Evolutionary conservation across 345 rosid species (phyloP).

Genomic region (Excoecaria cochinchinensis): DNA sequence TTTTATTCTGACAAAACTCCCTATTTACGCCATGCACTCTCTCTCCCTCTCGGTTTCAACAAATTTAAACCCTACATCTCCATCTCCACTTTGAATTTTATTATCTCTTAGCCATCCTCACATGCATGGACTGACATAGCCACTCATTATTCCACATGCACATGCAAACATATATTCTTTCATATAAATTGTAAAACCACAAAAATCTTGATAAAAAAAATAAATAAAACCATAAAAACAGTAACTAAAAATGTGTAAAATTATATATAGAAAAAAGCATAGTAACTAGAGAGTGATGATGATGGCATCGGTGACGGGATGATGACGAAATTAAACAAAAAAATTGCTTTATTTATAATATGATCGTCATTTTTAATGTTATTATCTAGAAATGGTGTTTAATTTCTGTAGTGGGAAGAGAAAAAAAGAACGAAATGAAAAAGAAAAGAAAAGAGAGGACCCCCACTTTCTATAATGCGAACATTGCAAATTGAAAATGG

Average conservation of each 20-base stretch:
- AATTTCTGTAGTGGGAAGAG: conserved; percentile 24
- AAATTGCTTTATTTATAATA: conserved; percentile 5
- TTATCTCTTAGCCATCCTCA: conserved; percentile 21
- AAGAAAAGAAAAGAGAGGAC: not conserved
- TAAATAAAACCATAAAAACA: too few species aligned
- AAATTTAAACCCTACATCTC: conserved; percentile 12
- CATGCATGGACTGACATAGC: conserved; percentile 54
- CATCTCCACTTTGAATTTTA: not conserved
- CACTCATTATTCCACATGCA: conserved; percentile 56
- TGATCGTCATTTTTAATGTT: not conserved
- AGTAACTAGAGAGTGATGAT: conserved; percentile 19
- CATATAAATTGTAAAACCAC: not conserved
- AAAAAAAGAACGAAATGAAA: not conserved
- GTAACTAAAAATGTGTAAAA: not conserved
- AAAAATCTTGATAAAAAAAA: too few species aligned
- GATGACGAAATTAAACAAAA: conserved; percentile 44
- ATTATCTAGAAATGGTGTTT: not conserved
- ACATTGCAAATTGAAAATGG: conserved; percentile 14
- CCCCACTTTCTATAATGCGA: conserved; percentile 29
- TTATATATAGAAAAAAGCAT: not conserved
- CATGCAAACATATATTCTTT: conserved; percentile 26
- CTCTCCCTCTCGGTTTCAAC: conserved; percentile 22
- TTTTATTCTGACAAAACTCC: conserved; percentile 39
- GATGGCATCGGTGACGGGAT: conserved; percentile 44
- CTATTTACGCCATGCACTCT: conserved; percentile 37